Percentiles rank a stretch among this genome's conserved stretches.
phyloP scores from a whole-genome alignment of 345 rosid species.

The Eucalyptus camaldulensis region DNA sequence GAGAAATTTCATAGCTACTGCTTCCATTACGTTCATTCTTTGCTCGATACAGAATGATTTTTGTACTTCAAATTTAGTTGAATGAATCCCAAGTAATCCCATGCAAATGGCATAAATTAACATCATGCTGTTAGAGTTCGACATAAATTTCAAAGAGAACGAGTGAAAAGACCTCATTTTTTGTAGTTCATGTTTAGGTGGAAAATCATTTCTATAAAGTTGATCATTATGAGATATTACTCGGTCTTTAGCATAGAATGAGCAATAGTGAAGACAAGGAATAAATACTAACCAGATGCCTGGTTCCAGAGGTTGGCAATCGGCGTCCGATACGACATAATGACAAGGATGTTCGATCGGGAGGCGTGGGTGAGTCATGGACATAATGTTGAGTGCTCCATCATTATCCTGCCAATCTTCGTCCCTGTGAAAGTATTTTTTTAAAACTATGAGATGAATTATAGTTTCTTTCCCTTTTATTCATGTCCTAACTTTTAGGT shows the following conservation, averaged over 20 bases:
- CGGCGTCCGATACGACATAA: conserved; percentile 36
- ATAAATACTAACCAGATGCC: conserved; percentile 75
- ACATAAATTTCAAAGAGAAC: not conserved
- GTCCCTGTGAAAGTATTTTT: conserved; percentile 32
- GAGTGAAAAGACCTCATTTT: not conserved
- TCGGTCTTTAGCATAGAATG: not conserved
- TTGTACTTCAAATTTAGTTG: not conserved
- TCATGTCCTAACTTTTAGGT: not conserved
- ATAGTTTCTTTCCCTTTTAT: not conserved
- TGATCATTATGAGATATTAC: not conserved
- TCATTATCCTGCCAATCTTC: conserved; percentile 97
- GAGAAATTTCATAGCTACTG: not conserved
- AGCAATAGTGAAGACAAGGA: not conserved
- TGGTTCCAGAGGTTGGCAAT: conserved; percentile 56
- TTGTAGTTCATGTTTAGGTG: not conserved
- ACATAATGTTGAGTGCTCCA: conserved; percentile 88
- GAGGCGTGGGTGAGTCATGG: conserved; percentile 86
- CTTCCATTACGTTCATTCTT: not conserved
- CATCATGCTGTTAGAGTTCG: not conserved
- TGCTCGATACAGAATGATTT: not conserved
- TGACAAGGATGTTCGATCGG: conserved; percentile 64
- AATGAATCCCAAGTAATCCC: not conserved
- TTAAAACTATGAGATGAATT: not conserved
- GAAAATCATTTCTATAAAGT: not conserved
- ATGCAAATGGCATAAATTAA: not conserved